phyloP scores from a whole-genome alignment of 192 early-diverging fungal species.

The Coemansia sp. region DNA sequence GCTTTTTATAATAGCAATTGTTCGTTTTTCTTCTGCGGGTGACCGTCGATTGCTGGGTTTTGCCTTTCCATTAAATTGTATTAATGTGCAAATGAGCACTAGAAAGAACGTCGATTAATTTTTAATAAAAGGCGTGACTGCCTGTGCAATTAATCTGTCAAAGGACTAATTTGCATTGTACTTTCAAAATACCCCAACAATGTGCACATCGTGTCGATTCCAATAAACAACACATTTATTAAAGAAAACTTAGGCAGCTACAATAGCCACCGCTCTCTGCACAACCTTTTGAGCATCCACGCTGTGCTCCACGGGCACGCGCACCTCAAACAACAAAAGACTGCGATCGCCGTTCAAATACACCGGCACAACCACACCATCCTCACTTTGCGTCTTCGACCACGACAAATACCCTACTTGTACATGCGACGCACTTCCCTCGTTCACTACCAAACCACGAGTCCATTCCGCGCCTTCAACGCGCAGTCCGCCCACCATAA shows the following conservation, averaged over 20 bases:
- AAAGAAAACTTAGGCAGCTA: slow-evolving; percentile 23
- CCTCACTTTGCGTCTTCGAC: slow-evolving; percentile 14
- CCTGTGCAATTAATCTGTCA: too few relatives aligned
- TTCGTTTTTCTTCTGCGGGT: too few relatives aligned
- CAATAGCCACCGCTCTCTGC: slow-evolving; percentile 62
- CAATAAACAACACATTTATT: too few relatives aligned
- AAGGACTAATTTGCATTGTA: too few relatives aligned
- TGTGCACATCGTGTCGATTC: too few relatives aligned
- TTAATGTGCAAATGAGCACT: too few relatives aligned
- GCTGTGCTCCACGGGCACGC: slow-evolving; percentile 17
- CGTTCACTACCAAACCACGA: slow-evolving; percentile 33
- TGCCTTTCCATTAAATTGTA: too few relatives aligned
- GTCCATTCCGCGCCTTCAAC: slow-evolving; percentile 56
- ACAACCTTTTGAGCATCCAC: slow-evolving; percentile 19
- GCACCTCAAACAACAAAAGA: slow-evolving; percentile 59
- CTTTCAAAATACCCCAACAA: too few relatives aligned
- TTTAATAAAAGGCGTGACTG: too few relatives aligned
- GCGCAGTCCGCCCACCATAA: slow-evolving; percentile 32
- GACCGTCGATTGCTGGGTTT: too few relatives aligned
- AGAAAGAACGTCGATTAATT: too few relatives aligned
- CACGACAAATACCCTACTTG: slow-evolving; percentile 38
- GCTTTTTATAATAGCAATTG: too few relatives aligned
- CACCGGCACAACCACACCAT: slow-evolving; percentile 54
- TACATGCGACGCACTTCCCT: slow-evolving; percentile 37
- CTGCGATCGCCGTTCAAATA: slow-evolving; percentile 67